phyloP scores from a whole-genome alignment of 176 grass and related monocot species.

The Avena sativa region DNA sequence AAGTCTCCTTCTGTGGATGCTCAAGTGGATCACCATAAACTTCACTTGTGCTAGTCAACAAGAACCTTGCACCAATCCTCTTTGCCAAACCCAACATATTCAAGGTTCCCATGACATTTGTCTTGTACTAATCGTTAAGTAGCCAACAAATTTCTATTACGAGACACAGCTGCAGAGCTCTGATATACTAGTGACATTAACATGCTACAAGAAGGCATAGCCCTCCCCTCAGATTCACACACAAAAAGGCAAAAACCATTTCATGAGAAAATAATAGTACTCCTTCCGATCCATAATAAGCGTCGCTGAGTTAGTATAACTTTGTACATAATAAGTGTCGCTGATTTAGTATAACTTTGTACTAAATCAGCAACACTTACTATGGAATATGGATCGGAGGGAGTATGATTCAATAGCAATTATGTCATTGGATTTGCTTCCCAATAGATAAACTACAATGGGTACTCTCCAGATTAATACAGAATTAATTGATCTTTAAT shows the following conservation, averaged over 20 bases:
- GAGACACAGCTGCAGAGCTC: background rate
- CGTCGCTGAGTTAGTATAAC: too few relatives aligned
- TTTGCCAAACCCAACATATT: constrained; percentile 98
- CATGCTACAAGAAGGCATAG: background rate
- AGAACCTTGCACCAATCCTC: constrained; percentile 92
- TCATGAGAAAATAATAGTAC: background rate
- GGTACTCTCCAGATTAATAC: background rate
- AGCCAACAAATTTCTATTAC: constrained; percentile 24
- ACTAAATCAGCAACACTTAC: too few relatives aligned
- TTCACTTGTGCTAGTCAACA: constrained; percentile 88
- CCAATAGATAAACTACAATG: background rate
- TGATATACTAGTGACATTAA: background rate
- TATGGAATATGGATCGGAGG: too few relatives aligned
- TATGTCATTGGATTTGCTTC: background rate
- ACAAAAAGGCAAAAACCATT: background rate
- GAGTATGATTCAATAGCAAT: background rate
- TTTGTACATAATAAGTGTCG: too few relatives aligned
- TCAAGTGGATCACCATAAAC: constrained; percentile 97
- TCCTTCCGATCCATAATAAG: too few relatives aligned
- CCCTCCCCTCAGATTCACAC: background rate
- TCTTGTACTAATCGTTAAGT: constrained; percentile 74
- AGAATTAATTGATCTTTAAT: background rate
- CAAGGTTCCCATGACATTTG: constrained; percentile 96
- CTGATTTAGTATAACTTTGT: too few relatives aligned
- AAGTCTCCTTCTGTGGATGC: constrained; percentile 91